Base-by-base conservation (phyloP, 2,329 filamentous ascomycete genomes). In the Simplicillium sp. region DNA sequence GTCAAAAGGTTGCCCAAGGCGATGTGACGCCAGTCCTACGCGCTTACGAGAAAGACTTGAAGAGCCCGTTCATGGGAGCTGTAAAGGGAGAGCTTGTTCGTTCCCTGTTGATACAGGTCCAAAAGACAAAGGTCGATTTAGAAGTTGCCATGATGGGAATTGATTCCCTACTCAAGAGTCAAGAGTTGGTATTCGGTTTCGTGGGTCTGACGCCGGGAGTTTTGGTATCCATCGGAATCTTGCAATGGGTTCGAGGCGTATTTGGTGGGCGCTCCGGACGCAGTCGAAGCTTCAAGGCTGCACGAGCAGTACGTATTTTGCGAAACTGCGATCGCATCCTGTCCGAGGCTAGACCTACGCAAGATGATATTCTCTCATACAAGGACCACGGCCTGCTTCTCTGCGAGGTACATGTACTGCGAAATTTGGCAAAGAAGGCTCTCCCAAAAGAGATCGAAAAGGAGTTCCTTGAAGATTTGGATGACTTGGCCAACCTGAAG, bases 41-140 rank as follows among this genome's bases (percentile, higher is more conserved):
- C 50, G 92, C 90, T 0, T 98, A 94, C 57, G 92, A 98, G 57
- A 81, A 84, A 55, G 90, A 96, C 50, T 70, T 98, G 34, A 77
- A 84, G 39, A 83, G 71, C 36, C 92, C 92, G 1, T 80, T 98
- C 45, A 70, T 81, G 41, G 89, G 90, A 7, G 86, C 89, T 0
- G 64, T 98, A 14, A 77, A 80, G 25, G 92, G 92, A 11, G 90
- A 97, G 53, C 72, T 98, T 20, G 76, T 97, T 29, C 82, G 90
- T 39, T 88, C 90, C 4, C 76, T 98, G 20, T 71, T 98, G 35
- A 97, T 98, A 41, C 92, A 98, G 57, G 82, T 98, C 31, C 92
- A 98, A 56, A 98, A 98, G 71, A 97, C 92, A 16, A 98, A 98
- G 67, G 92, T 98, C 8, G 92, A 98, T 55, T 80, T 98, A 11